Evolutionary conservation across 805 yeast species (phyloP).

Genomic region (Kuraishia hungarica): DNA sequence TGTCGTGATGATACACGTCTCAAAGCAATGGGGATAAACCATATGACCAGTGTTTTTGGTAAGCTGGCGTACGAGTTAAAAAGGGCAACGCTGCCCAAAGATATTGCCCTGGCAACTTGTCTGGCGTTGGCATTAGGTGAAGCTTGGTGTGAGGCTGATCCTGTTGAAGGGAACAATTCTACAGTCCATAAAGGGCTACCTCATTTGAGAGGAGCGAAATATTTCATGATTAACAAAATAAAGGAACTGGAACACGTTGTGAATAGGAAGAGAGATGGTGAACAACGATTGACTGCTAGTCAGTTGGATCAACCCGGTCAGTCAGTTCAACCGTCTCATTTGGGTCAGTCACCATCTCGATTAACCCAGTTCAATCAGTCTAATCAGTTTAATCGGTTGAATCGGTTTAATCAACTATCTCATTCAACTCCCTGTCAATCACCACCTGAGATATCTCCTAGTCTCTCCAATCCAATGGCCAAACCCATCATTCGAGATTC

Average conservation of each 20-base stretch:
- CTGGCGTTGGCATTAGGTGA: conserved; percentile 10
- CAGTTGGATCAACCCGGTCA: too few species aligned
- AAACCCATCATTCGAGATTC: neutral
- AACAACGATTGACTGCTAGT: too few species aligned
- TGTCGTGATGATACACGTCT: conserved; percentile 3
- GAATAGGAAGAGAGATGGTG: too few species aligned
- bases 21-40: conserved; percentile 3
- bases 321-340: too few species aligned
- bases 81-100: conserved; percentile 6
- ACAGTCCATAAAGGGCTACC: conserved; percentile 5
- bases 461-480: too few species aligned
- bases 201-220: conserved; percentile 9
- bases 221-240: conserved; percentile 9
- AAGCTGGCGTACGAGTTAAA: conserved; percentile 8
- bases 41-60: conserved; percentile 7
- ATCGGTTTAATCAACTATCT: too few species aligned
- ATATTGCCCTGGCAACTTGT: conserved; percentile 9
- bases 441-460: too few species aligned
- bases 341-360: too few species aligned
- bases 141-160: neutral
- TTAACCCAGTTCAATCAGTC: too few species aligned
- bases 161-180: conserved; percentile 8
- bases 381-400: too few species aligned
- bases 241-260: neutral
- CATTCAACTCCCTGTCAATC: too few species aligned